Evolutionary conservation across 257 asterid species (phyloP).

Genomic region (Nicotiana undulata): DNA sequence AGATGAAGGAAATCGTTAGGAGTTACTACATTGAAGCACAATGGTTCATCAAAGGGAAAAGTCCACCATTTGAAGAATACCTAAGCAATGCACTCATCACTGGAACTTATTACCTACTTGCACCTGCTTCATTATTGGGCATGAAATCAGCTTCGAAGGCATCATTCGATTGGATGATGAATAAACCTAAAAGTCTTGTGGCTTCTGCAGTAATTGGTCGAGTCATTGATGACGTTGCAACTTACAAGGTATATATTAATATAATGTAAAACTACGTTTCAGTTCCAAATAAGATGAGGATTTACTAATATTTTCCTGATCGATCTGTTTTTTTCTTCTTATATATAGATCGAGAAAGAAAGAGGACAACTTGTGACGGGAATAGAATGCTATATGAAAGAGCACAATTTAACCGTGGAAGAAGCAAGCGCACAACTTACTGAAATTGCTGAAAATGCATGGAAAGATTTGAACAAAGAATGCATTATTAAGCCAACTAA

Average conservation of each 20-base stretch:
- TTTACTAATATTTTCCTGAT: neutral
- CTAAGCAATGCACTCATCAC: constrained; percentile 28
- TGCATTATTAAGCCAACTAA: constrained; percentile 8
- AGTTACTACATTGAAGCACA: constrained; percentile 36
- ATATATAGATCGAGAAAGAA: constrained; percentile 30
- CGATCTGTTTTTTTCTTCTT: neutral
- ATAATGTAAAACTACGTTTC: no score
- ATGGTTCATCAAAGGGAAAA: constrained; percentile 39
- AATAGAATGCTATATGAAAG: constrained; percentile 44
- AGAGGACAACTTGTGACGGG: constrained; percentile 43
- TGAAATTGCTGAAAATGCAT: constrained; percentile 28
- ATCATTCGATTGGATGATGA: constrained; percentile 9
- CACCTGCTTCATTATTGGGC: constrained; percentile 32
- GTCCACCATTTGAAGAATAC: constrained; percentile 41
- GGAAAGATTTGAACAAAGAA: constrained; percentile 49
- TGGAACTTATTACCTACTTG: constrained; percentile 25
- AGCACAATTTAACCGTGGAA: constrained; percentile 16
- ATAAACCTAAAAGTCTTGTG: constrained; percentile 1
- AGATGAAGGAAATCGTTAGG: constrained; percentile 39
- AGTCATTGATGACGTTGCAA: constrained; percentile 30
- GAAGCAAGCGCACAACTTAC: constrained; percentile 28
- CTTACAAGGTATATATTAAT: constrained; percentile 22
- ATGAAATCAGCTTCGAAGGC: neutral
- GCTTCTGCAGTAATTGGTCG: constrained; percentile 14
- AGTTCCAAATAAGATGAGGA: no score